Evolutionary conservation across 2,329 filamentous ascomycete species (phyloP), one percentile per base, ranked within the genome.

Genomic region (Exophiala calicioides): DNA sequence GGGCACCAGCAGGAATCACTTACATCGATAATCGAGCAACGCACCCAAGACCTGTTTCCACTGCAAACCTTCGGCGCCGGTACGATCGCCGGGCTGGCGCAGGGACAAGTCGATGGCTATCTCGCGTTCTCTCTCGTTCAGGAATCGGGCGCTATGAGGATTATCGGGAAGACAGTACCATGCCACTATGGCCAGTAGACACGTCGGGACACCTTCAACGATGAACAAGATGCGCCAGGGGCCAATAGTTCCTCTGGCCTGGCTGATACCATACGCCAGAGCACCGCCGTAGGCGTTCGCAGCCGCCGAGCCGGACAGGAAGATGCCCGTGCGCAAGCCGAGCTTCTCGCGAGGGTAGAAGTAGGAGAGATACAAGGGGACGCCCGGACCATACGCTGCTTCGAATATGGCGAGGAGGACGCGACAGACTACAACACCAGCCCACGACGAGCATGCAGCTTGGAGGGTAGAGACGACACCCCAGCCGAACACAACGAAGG

Each of bases 161-260:
- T 64, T 68, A 50, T 76, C 73, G 0, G 72, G 70, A 24, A 76
- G 57, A 42, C 64, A 68, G 47, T 71, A 79, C 62, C 72, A 86
- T 1, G 77, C 73, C 3, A 80, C 58, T 2, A 77, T 57, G 0
- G 79, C 77, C 4, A 81, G 71, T 7, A 79, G 55, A 7, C 83
- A 62, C 3, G 78, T 80, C 1, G 83, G 82, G 4, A 82, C 61
- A 4, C 82, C 83, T 65, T 87, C 83, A 8, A 86, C 77, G 7
- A 86, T 68, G 63, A 85, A 82, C 52, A 86, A 61, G 12, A 84
- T 62, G 49, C 81, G 74, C 86, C 85, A 89, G 42, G 75, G 79
- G 1, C 78, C 74, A 32, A 87, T 64, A 2, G 73, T 69, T 5
- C 50, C 52, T 56, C 77, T 71, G 9, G 81, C 79, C 20, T 78